A percentile compares a stretch with the other conserved stretches of the same genome.
Evolutionary conservation across 805 yeast species (phyloP).

Genomic region (Wickerhamomyces queroliae): DNA sequence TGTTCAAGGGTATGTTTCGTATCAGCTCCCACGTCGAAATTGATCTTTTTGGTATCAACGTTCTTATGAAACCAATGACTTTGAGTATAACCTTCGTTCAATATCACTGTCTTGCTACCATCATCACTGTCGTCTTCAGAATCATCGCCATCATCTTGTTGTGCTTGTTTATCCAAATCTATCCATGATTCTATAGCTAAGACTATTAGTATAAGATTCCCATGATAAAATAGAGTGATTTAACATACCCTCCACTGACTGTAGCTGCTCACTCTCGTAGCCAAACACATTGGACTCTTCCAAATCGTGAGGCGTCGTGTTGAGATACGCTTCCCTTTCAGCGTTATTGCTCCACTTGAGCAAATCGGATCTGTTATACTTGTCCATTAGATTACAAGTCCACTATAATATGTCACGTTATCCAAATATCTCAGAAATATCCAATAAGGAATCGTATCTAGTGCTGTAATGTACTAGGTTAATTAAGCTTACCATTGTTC

Average conservation of each 20-base stretch:
- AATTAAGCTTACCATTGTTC: too few relatives aligned
- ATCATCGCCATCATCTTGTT: background rate
- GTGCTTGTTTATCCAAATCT: background rate
- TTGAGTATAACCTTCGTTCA: background rate
- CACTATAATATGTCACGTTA: background rate
- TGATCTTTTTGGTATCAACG: background rate
- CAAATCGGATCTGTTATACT: background rate
- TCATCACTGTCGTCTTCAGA: background rate
- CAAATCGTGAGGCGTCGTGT: background rate
- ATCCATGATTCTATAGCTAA: slow-evolving; percentile 1
- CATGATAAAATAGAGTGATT: background rate
- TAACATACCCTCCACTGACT: background rate
- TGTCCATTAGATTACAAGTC: background rate
- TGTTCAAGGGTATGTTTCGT: background rate
- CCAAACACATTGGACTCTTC: background rate
- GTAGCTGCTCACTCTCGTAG: background rate
- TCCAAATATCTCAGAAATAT: too few relatives aligned
- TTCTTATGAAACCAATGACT: background rate
- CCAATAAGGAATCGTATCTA: too few relatives aligned
- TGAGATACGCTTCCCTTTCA: slow-evolving; percentile 1
- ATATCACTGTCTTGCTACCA: background rate
- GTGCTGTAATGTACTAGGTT: too few relatives aligned
- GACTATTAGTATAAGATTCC: background rate
- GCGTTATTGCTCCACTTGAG: slow-evolving; percentile 1
- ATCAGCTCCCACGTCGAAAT: background rate